These are phyloP conservation scores for Margaritispora aquatica DNA, from an alignment of 495 filamentous ascomycete species.

Conservation along the genomic window DNA sequence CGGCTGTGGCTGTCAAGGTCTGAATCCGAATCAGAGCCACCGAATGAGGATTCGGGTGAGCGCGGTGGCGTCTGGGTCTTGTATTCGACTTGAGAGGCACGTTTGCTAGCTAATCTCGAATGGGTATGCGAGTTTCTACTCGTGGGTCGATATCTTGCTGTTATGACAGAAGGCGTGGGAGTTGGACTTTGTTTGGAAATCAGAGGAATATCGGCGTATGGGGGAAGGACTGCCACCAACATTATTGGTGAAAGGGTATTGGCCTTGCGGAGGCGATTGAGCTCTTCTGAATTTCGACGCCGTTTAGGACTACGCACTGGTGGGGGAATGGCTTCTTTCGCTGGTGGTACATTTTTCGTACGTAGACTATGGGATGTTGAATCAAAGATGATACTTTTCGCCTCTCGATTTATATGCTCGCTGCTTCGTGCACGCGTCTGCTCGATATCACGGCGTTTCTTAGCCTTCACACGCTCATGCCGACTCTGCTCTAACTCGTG, in stretches of 20 bases:
- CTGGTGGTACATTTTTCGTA: not conserved
- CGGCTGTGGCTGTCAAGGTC: slow-evolving; percentile 2
- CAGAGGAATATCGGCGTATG: not conserved
- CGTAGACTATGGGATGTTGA: not conserved
- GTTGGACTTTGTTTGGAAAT: not conserved
- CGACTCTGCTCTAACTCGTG: slow-evolving; percentile 1
- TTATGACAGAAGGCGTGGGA: not conserved
- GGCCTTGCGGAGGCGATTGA: not conserved
- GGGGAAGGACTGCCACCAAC: slow-evolving; percentile 7
- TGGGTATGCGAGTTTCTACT: not conserved
- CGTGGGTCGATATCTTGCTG: not conserved
- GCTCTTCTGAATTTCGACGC: not conserved
- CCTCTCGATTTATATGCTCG: not conserved
- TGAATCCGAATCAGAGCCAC: not conserved
- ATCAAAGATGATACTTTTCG: not conserved
- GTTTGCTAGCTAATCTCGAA: not conserved
- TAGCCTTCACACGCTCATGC: slow-evolving; percentile 16
- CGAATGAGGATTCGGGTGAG: not conserved
- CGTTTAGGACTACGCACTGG: not conserved
- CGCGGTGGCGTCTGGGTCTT: not conserved
- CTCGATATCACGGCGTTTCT: slow-evolving; percentile 18
- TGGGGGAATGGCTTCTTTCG: not conserved
- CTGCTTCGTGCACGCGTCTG: not conserved
- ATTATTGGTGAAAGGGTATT: slow-evolving; percentile 14
- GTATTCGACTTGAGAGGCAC: not conserved